These are phyloP conservation scores for Penicillium sp. DNA, from an alignment of 2,329 filamentous ascomycete genomes.

Conservation along the genomic window DNA sequence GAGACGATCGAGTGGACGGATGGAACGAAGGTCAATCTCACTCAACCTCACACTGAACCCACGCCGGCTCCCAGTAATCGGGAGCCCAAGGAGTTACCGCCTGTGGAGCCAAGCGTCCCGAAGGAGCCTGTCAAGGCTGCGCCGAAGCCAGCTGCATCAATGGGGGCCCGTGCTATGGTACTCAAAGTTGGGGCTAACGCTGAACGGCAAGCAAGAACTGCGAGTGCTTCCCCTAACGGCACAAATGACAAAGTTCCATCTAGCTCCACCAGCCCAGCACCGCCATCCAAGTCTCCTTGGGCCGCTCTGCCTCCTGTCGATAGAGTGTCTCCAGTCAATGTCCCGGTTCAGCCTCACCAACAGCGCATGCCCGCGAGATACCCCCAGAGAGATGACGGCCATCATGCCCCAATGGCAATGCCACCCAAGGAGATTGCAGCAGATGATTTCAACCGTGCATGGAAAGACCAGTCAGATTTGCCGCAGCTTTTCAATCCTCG, in stretches of 20 bases:
- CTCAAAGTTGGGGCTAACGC: conserved; percentile 48
- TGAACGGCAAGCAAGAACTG: conserved; percentile 46
- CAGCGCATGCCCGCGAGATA: conserved; percentile 57
- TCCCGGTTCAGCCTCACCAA: conserved; percentile 40
- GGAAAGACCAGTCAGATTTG: conserved; percentile 65
- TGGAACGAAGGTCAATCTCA: conserved; percentile 62
- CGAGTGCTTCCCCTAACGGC: conserved; percentile 48
- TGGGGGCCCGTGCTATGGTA: conserved; percentile 51
- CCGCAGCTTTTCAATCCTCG: conserved; percentile 90
- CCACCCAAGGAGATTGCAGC: conserved; percentile 81
- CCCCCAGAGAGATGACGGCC: conserved; percentile 54
- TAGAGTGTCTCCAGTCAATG: conserved; percentile 68
- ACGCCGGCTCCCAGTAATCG: conserved; percentile 19
- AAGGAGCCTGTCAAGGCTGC: conserved; percentile 29
- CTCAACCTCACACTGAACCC: conserved; percentile 39
- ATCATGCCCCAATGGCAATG: conserved; percentile 43
- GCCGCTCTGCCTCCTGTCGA: conserved; percentile 81
- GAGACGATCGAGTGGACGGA: conserved; percentile 69
- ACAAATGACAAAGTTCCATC: conserved; percentile 53
- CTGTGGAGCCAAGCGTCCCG: conserved; percentile 7
- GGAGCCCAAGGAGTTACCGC: conserved; percentile 22
- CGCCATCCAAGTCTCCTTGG: conserved; percentile 87
- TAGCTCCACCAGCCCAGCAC: conserved; percentile 44
- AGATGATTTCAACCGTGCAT: conserved; percentile 87
- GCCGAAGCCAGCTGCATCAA: conserved; percentile 42